Percentiles rank a stretch among this genome's conserved stretches.
phyloP scores from a whole-genome alignment of 2,329 filamentous ascomycete species.

The Botrytis byssoidea region DNA sequence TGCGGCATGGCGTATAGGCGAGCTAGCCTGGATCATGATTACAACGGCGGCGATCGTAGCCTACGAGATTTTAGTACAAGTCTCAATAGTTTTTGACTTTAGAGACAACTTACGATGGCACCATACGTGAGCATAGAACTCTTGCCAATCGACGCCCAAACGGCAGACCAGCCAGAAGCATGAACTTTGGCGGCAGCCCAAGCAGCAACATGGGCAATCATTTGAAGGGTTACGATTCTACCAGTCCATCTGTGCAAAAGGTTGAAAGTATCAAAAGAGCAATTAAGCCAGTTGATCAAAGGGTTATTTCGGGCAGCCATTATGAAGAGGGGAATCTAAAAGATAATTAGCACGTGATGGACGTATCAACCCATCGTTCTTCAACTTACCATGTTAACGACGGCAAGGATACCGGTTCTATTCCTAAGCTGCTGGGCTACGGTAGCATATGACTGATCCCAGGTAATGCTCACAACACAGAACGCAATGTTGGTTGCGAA shows the following conservation, averaged over 20 bases:
- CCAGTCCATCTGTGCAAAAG: slow-evolving; percentile 78
- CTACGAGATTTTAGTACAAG: slow-evolving; percentile 41
- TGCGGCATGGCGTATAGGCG: slow-evolving; percentile 71
- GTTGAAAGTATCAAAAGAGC: slow-evolving; percentile 83
- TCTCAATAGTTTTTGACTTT: too few species aligned
- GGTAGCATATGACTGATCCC: slow-evolving; percentile 46
- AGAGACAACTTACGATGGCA: slow-evolving; percentile 54
- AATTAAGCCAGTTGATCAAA: slow-evolving; percentile 66
- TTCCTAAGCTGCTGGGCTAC: slow-evolving; percentile 58
- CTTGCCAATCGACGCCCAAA: slow-evolving; percentile 42
- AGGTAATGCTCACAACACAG: slow-evolving; percentile 67
- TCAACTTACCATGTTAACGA: slow-evolving; percentile 67
- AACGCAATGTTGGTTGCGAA: slow-evolving; percentile 74
- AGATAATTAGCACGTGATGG: slow-evolving; percentile 15
- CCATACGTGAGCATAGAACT: slow-evolving; percentile 53
- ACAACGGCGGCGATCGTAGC: slow-evolving; percentile 59
- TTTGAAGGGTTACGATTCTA: slow-evolving; percentile 70
- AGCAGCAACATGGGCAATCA: slow-evolving; percentile 62
- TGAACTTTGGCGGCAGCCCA: slow-evolving; percentile 50
- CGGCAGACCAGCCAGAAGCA: slow-evolving; percentile 49
- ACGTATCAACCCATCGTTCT: neutral
- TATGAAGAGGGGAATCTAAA: slow-evolving; percentile 64
- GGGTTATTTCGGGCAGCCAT: slow-evolving; percentile 77
- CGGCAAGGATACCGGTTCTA: slow-evolving; percentile 66
- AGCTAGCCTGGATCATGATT: slow-evolving; percentile 67